A percentile compares a stretch with the other conserved stretches of the same genome.
phyloP scores from a whole-genome alignment of 2,329 filamentous ascomycete species.

The Chrysoporthe puriensis region DNA sequence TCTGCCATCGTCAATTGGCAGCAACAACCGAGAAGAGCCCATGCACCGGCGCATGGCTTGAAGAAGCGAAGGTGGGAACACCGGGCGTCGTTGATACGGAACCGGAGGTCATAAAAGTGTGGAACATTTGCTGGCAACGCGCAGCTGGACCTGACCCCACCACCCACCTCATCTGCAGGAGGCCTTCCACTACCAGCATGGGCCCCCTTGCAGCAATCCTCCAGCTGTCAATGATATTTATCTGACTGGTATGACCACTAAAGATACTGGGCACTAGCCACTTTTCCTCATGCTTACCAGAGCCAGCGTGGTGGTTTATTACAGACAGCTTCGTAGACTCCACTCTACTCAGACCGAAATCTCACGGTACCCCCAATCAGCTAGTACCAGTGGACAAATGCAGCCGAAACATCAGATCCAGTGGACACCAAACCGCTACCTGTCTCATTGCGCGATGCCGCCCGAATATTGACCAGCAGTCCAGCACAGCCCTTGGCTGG shows the following conservation, averaged over 20 bases:
- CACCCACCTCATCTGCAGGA: constrained; percentile 10
- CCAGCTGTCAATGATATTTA: no score
- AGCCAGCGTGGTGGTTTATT: no score
- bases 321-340: no score
- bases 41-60: neutral
- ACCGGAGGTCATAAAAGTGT: neutral
- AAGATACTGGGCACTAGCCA: neutral
- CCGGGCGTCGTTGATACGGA: neutral
- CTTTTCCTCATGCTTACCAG: neutral
- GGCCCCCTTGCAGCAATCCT: neutral
- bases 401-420: no score
- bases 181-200: constrained; percentile 11
- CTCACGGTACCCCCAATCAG: no score
- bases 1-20: neutral
- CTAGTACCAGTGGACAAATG: no score
- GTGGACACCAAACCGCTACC: no score
- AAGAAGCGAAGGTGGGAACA: neutral
- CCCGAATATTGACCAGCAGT: no score
- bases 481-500: no score
- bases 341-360: no score
- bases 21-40: neutral
- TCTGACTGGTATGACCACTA: no score
- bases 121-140: neutral
- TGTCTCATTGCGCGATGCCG: no score
- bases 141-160: neutral